These are phyloP conservation scores for Croton laevigatus DNA, from an alignment of 441 rosid genomes.

Conservation along the genomic window DNA sequence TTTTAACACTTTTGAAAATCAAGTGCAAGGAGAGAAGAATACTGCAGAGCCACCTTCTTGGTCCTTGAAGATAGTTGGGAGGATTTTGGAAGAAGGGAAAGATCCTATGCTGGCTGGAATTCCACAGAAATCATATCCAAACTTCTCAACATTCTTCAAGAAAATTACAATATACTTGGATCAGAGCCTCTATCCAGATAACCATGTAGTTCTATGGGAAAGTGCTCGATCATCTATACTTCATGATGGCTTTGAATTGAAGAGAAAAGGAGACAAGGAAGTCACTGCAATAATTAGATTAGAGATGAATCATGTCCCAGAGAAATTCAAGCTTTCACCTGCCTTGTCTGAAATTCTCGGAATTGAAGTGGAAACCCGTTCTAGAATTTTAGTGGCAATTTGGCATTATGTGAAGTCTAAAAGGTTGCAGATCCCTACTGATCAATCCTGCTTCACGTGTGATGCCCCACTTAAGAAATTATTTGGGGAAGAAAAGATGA, in stretches of 20 bases:
- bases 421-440: conserved; percentile 59
- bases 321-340: conserved; percentile 66
- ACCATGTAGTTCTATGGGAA: conserved; percentile 71
- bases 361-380: conserved; percentile 60
- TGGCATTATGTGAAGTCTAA: conserved; percentile 72
- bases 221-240: conserved; percentile 61
- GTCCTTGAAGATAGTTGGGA: conserved; percentile 73
- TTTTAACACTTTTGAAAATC: conserved; percentile 66
- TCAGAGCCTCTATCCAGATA: conserved; percentile 66
- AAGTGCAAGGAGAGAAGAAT: conserved; percentile 35
- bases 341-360: conserved; percentile 62
- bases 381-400: conserved; percentile 60
- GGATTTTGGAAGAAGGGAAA: conserved; percentile 67
- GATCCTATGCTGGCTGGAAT: conserved; percentile 56
- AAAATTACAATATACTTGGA: conserved; percentile 71
- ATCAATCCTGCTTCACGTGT: conserved; percentile 58
- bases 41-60: conserved; percentile 54
- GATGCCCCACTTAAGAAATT: conserved; percentile 66
- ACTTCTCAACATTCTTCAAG: conserved; percentile 70
- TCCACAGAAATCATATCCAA: conserved; percentile 38
- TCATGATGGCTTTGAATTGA: conserved; percentile 79
- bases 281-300: conserved; percentile 57
- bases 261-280: conserved; percentile 77
- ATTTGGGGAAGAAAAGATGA: conserved; percentile 69
- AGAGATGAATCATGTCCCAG: conserved; percentile 72